Conservation (phyloP, 2,329 filamentous ascomycete species). For the Achaetomium macrosporum region DNA sequence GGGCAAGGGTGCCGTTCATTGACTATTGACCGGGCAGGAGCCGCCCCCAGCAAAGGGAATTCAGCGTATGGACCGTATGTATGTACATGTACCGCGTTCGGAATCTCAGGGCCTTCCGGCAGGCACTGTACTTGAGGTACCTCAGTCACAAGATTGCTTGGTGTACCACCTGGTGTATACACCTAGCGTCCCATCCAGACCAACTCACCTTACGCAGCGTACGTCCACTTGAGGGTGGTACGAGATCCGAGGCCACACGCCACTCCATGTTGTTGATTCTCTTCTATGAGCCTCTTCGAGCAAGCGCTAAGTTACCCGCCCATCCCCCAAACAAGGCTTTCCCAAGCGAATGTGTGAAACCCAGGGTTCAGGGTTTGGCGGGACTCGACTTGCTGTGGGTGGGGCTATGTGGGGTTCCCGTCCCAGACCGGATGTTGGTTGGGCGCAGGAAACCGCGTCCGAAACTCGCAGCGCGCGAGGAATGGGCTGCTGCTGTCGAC, state of each 20-base stretch:
- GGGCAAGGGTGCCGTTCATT: conserved; percentile 2
- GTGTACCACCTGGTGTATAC: no score
- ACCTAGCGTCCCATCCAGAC: no score
- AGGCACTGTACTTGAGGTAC: no score
- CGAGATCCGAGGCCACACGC: neutral
- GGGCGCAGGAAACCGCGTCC: neutral
- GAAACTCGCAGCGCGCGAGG: neutral
- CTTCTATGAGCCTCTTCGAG: neutral
- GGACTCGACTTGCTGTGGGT: neutral
- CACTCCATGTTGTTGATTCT: neutral
- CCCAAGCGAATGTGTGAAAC: conserved; percentile 3
- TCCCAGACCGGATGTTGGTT: conserved; percentile 1
- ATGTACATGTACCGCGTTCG: neutral
- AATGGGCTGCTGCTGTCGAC: neutral
- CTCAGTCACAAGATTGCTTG: no score
- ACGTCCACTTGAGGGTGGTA: neutral
- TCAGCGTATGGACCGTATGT: neutral
- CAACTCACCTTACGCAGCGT: no score
- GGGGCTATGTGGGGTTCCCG: conserved; percentile 8
- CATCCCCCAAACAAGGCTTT: neutral
- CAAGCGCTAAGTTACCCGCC: neutral
- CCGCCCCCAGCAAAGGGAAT: neutral
- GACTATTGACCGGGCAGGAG: conserved; percentile 3
- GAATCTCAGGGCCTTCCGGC: no score
- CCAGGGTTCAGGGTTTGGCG: conserved; percentile 10